phyloP scores from a whole-genome alignment of 140 eudicot species.

The Anethum foeniculum region DNA sequence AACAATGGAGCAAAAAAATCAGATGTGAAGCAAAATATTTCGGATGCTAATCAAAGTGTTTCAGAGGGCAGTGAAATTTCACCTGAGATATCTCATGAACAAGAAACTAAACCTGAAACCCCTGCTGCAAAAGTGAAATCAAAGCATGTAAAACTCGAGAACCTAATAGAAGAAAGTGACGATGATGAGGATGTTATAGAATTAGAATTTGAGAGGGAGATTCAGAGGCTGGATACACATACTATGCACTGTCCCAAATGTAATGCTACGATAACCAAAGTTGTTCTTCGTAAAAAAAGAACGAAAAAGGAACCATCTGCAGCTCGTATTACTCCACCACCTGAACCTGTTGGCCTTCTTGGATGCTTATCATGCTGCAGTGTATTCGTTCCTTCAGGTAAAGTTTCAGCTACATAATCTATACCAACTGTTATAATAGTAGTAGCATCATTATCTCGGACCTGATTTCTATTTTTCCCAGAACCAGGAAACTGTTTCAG shows the following conservation, averaged over 20 bases:
- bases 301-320: neutral
- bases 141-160: neutral
- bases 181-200: conserved; percentile 55
- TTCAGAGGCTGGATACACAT: conserved; percentile 35
- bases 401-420: conserved; percentile 1
- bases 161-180: conserved; percentile 23
- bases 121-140: conserved; percentile 10
- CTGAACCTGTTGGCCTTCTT: conserved; percentile 21
- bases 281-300: conserved; percentile 41
- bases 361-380: conserved; percentile 66
- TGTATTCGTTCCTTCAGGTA: conserved; percentile 45
- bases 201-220: conserved; percentile 52
- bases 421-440: neutral
- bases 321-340: neutral
- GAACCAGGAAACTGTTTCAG: conserved; percentile 19
- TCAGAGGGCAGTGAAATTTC: neutral
- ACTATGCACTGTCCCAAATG: conserved; percentile 55
- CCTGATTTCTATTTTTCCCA: neutral
- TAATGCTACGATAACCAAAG: conserved; percentile 39
- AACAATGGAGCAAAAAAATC: conserved; percentile 19
- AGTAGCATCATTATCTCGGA: neutral
- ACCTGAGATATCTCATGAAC: neutral
- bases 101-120: neutral
- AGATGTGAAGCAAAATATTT: conserved; percentile 6
- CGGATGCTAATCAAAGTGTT: conserved; percentile 16